Evolutionary conservation across 2,329 filamentous ascomycete species (phyloP), one percentile per base, ranked within the genome.

Genomic region (Tolypocladium tundrense): DNA sequence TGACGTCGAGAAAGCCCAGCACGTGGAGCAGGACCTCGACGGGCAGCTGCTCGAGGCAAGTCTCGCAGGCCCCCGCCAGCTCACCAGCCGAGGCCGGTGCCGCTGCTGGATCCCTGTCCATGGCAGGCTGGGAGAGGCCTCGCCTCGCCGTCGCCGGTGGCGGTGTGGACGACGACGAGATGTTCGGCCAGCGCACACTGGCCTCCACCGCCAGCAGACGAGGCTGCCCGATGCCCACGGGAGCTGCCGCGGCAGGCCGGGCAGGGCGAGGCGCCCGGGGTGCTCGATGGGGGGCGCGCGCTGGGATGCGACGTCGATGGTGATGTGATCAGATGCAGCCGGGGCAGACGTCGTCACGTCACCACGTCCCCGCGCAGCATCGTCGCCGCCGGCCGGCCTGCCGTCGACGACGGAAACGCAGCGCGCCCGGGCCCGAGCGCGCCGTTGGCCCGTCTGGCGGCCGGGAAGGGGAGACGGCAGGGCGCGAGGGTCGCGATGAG

Each of bases 11-110:
- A 62, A 78, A 82, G 56, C 76, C 73, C 61, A 84, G 70, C 48
- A 85, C 79, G 58, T 81, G 76, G 61, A 80, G 75, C 56, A 85
- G 68, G 35, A 85, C 68, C 69, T 85, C 82, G 67, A 80, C 83
- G 31, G 82, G 82, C 53, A 85, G 70, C 48, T 70, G 67, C 56
- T 75, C 72, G 70, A 73, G 64, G 58, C 66, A 62, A 59, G 63
- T 55, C 40, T 52, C 52, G 43, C 27, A 33, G 5, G 42, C 40
- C 27, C 9, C 16, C 8, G 48, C 48, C 21, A 51, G 27, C 48
- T 35, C 48, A 35, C n/a, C 16, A 13, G 27, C 10, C 27, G 8
- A 14, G n/a, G 10, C 45, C 21, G 33, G 27, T 21, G 31, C 50
- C 51, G 50, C 10, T 5, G 51, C 24, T 1, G 51, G 31, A 48